phyloP scores from a whole-genome alignment of 2,329 filamentous ascomycete genomes.

The Exserohilum rostratum region DNA sequence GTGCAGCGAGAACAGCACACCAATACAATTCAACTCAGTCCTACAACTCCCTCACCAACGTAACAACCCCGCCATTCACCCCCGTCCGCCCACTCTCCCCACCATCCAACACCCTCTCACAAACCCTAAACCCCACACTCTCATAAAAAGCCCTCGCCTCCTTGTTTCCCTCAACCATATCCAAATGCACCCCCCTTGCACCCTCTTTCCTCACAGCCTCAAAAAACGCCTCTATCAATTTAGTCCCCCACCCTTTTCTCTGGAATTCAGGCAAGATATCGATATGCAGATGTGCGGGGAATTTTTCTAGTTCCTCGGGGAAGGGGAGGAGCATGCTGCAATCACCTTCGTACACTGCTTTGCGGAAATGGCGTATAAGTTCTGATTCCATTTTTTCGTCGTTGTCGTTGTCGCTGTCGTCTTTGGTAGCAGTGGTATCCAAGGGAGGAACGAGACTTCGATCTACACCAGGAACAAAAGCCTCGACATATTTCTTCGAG shows the following conservation, averaged over 20 bases:
- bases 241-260: slow-evolving; percentile 38
- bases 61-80: slow-evolving; percentile 29
- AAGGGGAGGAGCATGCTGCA: slow-evolving; percentile 32
- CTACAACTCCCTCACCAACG: slow-evolving; percentile 33
- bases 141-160: slow-evolving; percentile 39
- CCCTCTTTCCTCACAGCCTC: slow-evolving; percentile 27
- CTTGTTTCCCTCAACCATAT: slow-evolving; percentile 42
- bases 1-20: no score
- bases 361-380: slow-evolving; percentile 21
- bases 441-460: slow-evolving; percentile 22
- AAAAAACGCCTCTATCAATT: slow-evolving; percentile 37
- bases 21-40: no score
- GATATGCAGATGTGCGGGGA: slow-evolving; percentile 49
- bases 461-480: slow-evolving; percentile 36
- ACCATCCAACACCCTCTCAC: slow-evolving; percentile 32
- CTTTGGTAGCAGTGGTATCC: no score
- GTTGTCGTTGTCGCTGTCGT: no score
- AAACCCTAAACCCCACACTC: slow-evolving; percentile 32
- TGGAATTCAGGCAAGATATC: slow-evolving; percentile 45
- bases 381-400: no score
- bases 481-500: slow-evolving; percentile 32
- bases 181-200: slow-evolving; percentile 44
- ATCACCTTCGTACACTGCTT: slow-evolving; percentile 26
- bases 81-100: slow-evolving; percentile 35
- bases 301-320: slow-evolving; percentile 28